phyloP scores from a whole-genome alignment of 2,329 filamentous ascomycete genomes.

The Penicillium palitans region DNA sequence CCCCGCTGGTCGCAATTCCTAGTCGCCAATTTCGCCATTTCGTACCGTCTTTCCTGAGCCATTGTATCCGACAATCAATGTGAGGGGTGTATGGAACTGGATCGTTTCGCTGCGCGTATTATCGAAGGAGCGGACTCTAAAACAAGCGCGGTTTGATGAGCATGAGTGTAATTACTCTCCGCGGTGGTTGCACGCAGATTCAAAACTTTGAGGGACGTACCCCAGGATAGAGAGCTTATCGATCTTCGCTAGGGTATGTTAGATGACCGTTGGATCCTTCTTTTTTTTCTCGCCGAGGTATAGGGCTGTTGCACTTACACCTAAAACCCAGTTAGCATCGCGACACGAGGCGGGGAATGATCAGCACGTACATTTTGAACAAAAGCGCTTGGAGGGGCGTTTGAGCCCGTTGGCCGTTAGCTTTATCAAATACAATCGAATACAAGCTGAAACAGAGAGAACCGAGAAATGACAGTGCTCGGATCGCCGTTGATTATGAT shows the following conservation, averaged over 20 bases:
- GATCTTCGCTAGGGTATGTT: slow-evolving; percentile 64
- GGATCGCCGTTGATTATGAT: slow-evolving; percentile 19
- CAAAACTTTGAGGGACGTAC: slow-evolving; percentile 37
- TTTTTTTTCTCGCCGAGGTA: not conserved
- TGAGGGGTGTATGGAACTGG: slow-evolving; percentile 84
- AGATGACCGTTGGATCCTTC: slow-evolving; percentile 4
- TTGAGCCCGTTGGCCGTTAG: not conserved
- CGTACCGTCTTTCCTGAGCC: slow-evolving; percentile 87
- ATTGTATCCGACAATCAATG: slow-evolving; percentile 95
- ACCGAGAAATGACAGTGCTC: slow-evolving; percentile 9
- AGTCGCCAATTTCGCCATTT: not conserved
- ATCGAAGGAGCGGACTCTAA: slow-evolving; percentile 79
- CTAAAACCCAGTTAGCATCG: slow-evolving; percentile 25
- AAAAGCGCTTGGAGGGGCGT: not conserved
- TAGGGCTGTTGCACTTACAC: slow-evolving; percentile 31
- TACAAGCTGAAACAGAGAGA: not conserved
- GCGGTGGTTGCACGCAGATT: not conserved
- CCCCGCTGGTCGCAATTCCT: not conserved
- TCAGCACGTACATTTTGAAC: slow-evolving; percentile 22
- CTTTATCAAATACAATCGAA: not conserved
- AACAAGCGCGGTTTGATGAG: slow-evolving; percentile 5
- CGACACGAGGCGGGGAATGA: slow-evolving; percentile 2
- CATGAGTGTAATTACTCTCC: not conserved
- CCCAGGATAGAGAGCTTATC: slow-evolving; percentile 86
- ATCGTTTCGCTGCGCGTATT: slow-evolving; percentile 74